These are phyloP conservation scores for Ganoderma lingzhi DNA, from an alignment of 1,284 basidiomycete genomes.

Conservation along the genomic window DNA sequence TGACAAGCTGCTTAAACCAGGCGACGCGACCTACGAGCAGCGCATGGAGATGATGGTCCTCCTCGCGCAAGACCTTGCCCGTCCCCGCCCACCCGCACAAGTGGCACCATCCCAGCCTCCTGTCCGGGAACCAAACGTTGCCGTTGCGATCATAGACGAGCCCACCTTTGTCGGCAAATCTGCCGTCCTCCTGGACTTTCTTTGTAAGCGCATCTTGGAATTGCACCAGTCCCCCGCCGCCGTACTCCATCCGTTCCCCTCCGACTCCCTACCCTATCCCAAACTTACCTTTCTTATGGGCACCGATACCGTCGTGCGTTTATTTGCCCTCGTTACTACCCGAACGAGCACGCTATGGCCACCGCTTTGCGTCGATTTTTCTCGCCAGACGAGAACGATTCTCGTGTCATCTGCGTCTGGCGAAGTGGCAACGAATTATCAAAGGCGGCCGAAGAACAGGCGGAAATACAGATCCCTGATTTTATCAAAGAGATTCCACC, in stretches of 20 bases:
- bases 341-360: conserved; percentile 60
- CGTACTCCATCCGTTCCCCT: neutral
- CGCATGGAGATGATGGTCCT: conserved; percentile 86
- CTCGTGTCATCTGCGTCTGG: conserved; percentile 76
- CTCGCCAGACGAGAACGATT: conserved; percentile 63
- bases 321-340: conserved; percentile 87
- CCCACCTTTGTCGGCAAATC: conserved; percentile 93
- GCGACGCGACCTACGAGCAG: conserved; percentile 80
- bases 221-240: neutral
- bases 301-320: conserved; percentile 88
- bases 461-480: conserved; percentile 44
- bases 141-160: conserved; percentile 86
- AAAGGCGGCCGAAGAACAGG: conserved; percentile 37
- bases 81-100: neutral
- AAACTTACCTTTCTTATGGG: conserved; percentile 58
- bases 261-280: conserved; percentile 17
- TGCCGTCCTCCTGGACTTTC: conserved; percentile 60
- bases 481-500: conserved; percentile 59
- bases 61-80: conserved; percentile 60
- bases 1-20: conserved; percentile 81
- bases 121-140: conserved; percentile 57
- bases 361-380: conserved; percentile 70
- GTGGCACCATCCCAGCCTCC: neutral
- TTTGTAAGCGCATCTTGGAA: conserved; percentile 45
- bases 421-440: conserved; percentile 46